Conservation (phyloP, 2,329 filamentous ascomycete genomes). For the Paecilomyces fulvus region DNA sequence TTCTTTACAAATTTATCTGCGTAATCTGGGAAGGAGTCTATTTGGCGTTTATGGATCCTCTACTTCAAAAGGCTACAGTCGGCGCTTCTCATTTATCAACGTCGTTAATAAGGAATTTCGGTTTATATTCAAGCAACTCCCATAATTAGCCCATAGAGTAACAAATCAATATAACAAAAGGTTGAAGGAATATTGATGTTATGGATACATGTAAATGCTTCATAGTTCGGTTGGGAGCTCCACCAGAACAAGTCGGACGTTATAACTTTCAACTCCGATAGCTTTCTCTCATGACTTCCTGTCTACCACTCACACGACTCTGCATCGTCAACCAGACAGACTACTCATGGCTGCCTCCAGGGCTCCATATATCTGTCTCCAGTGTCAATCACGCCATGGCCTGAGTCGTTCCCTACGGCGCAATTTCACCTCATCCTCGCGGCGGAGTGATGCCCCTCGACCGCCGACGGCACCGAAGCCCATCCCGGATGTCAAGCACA, state of each 20-base stretch:
- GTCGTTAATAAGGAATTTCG: background rate
- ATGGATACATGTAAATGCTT: background rate
- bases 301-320: background rate
- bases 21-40: background rate
- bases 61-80: background rate
- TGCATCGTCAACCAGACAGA: background rate
- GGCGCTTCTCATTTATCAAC: background rate
- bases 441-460: constrained; percentile 30
- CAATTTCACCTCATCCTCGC: constrained; percentile 13
- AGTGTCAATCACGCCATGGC: constrained; percentile 19
- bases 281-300: background rate
- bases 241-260: background rate
- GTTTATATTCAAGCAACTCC: background rate
- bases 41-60: background rate
- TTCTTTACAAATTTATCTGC: background rate
- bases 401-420: constrained; percentile 11
- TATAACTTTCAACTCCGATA: background rate
- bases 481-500: constrained; percentile 75
- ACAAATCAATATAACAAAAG: background rate
- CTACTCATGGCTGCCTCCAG: constrained; percentile 16
- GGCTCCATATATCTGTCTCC: constrained; percentile 25
- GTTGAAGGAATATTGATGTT: background rate
- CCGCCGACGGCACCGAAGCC: constrained; percentile 71
- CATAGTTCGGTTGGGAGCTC: background rate
- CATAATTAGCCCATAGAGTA: too few relatives aligned